Percentiles rank a stretch among this genome's conserved stretches.
These are phyloP conservation scores for Phytophthora megakarya DNA, from an alignment of 352 stramenopile genomes.

Conservation along the genomic window DNA sequence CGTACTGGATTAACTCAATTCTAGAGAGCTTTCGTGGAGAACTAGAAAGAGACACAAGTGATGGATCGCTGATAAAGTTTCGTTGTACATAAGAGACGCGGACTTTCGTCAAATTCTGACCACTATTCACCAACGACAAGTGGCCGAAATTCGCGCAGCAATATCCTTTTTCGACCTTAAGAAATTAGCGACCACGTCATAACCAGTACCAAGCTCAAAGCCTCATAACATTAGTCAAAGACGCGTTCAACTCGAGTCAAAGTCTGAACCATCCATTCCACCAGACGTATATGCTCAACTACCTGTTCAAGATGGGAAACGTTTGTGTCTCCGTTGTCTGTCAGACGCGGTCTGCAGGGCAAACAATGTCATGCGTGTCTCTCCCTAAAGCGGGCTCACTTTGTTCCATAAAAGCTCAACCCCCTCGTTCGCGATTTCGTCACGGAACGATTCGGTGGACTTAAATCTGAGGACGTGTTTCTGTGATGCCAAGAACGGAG, in stretches of 20 bases:
- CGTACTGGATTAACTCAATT: slow-evolving; percentile 4
- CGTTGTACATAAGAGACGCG: background rate
- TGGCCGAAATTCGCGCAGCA: background rate
- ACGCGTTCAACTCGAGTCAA: background rate
- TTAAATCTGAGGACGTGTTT: slow-evolving; percentile 10
- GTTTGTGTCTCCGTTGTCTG: slow-evolving; percentile 11
- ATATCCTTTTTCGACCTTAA: background rate
- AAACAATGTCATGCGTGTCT: background rate
- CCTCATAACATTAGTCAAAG: background rate
- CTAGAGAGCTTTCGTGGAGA: slow-evolving; percentile 2
- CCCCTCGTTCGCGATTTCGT: slow-evolving; percentile 6
- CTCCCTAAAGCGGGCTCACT: slow-evolving; percentile 5
- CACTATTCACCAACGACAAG: background rate
- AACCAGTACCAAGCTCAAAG: background rate
- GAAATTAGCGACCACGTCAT: background rate
- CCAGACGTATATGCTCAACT: slow-evolving; percentile 1
- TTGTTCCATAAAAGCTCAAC: slow-evolving; percentile 4
- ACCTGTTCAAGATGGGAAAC: too few species aligned
- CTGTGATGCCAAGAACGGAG: slow-evolving; percentile 3
- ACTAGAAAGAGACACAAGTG: background rate
- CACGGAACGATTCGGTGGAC: slow-evolving; percentile 1
- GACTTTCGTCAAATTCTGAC: slow-evolving; percentile 6
- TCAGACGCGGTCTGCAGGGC: slow-evolving; percentile 6
- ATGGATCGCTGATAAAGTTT: background rate
- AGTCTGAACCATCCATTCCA: background rate